phyloP scores from a whole-genome alignment of 768 basidiomycete genomes.

The Pleurotus tuoliensis region DNA sequence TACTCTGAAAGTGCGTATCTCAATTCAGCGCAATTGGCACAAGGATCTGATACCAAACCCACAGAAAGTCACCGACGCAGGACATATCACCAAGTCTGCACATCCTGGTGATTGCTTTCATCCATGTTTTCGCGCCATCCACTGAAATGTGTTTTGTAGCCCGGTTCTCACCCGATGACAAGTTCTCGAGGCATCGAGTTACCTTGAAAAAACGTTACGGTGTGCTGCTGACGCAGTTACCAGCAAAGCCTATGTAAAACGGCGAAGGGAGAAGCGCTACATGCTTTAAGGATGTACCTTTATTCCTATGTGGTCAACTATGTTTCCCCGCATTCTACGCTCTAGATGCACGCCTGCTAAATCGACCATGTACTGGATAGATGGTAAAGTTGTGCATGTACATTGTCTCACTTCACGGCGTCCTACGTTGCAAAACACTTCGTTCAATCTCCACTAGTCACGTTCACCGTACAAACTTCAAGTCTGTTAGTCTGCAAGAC shows the following conservation, averaged over 20 bases:
- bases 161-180: constrained; percentile 98
- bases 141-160: constrained; percentile 43
- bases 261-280: no score
- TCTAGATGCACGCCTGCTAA: no score
- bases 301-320: no score
- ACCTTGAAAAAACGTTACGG: constrained; percentile 93
- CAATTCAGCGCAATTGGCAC: not conserved
- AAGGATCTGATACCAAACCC: not conserved
- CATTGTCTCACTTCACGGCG: no score
- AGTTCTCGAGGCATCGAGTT: constrained; percentile 96
- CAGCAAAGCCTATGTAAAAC: constrained; percentile 78
- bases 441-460: no score
- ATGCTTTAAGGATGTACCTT: no score
- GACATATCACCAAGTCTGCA: constrained; percentile 89
- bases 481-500: no score
- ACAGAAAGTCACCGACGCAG: constrained; percentile 81
- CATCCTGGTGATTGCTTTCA: constrained; percentile 73
- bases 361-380: no score
- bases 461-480: no score
- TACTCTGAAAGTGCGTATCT: constrained; percentile 77
- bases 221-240: constrained; percentile 86
- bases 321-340: no score
- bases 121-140: not conserved
- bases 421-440: no score
- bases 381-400: no score